These are phyloP conservation scores for Coniochaeta sp. DNA, from an alignment of 2,329 filamentous ascomycete genomes.

Conservation along the genomic window DNA sequence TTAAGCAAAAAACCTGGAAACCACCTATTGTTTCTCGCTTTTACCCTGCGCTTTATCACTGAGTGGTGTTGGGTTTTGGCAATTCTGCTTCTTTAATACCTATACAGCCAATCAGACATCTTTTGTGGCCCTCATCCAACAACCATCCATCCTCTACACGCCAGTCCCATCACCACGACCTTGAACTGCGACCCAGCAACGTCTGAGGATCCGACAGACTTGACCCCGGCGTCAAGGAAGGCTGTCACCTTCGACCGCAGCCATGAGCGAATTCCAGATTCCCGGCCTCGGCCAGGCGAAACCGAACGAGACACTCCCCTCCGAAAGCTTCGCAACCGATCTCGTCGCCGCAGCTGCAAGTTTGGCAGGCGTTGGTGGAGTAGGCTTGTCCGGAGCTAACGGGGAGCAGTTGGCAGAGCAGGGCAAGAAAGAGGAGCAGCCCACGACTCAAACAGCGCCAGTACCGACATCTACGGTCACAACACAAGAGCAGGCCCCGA, in stretches of 20 bases:
- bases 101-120: too few relatives aligned
- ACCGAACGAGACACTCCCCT: constrained; percentile 13
- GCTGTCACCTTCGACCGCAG: background rate
- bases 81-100: too few relatives aligned
- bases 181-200: too few relatives aligned
- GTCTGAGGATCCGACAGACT: too few relatives aligned
- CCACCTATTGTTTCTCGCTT: too few relatives aligned
- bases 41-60: too few relatives aligned
- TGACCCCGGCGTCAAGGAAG: too few relatives aligned
- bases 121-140: too few relatives aligned
- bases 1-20: too few relatives aligned
- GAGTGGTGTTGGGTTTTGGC: too few relatives aligned
- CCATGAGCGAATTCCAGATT: constrained; percentile 14
- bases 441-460: background rate
- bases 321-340: constrained; percentile 15
- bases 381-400: background rate
- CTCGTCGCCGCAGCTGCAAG: constrained; percentile 13
- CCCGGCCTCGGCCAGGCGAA: constrained; percentile 21
- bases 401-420: background rate
- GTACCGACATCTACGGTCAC: background rate
- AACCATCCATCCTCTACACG: too few relatives aligned
- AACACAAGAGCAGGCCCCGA: background rate
- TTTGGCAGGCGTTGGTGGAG: constrained; percentile 7
- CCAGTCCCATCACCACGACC: too few relatives aligned
- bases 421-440: background rate